Percentiles rank a stretch among this genome's conserved stretches.
These are phyloP conservation scores for Psilocybe cubensis DNA, from an alignment of 768 basidiomycete species.

Conservation along the genomic window DNA sequence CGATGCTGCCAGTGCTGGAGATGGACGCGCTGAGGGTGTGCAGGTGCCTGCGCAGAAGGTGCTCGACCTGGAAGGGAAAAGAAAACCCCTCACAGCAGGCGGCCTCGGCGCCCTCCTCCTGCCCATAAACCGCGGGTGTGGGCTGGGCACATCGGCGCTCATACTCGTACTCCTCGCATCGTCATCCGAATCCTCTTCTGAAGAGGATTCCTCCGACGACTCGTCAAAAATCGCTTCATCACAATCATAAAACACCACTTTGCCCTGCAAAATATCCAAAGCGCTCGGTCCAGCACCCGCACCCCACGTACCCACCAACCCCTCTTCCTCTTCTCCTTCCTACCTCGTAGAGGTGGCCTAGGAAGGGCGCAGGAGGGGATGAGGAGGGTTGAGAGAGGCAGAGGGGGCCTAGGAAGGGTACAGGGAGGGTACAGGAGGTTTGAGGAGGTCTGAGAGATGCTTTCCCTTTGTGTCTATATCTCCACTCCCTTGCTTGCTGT, in stretches of 20 bases:
- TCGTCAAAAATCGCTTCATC: constrained; percentile 41
- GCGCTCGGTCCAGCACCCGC: constrained; percentile 44
- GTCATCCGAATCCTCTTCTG: background rate
- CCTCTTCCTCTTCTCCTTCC: constrained; percentile 5
- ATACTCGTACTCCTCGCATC: constrained; percentile 29
- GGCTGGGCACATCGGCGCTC: constrained; percentile 46
- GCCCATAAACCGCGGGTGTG: constrained; percentile 45
- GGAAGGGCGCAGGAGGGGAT: too few relatives aligned
- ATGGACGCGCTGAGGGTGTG: constrained; percentile 22
- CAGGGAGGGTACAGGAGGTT: too few relatives aligned
- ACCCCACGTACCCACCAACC: constrained; percentile 2
- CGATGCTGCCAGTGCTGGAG: constrained; percentile 10
- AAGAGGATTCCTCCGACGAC: background rate
- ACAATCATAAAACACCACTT: constrained; percentile 50
- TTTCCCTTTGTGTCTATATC: too few relatives aligned
- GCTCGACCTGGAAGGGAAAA: constrained; percentile 37
- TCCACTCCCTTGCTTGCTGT: too few relatives aligned
- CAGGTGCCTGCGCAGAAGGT: constrained; percentile 36
- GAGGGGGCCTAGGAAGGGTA: too few relatives aligned
- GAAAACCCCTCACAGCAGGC: background rate
- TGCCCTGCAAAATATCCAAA: constrained; percentile 71
- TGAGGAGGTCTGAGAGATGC: too few relatives aligned
- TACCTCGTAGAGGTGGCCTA: too few relatives aligned
- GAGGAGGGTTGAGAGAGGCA: too few relatives aligned
- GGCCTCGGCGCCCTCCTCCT: constrained; percentile 9